Evolutionary conservation across 179 eudicot species (phyloP), one percentile per base, ranked within the genome.

Genomic region (Sideroxylon spinosum): DNA sequence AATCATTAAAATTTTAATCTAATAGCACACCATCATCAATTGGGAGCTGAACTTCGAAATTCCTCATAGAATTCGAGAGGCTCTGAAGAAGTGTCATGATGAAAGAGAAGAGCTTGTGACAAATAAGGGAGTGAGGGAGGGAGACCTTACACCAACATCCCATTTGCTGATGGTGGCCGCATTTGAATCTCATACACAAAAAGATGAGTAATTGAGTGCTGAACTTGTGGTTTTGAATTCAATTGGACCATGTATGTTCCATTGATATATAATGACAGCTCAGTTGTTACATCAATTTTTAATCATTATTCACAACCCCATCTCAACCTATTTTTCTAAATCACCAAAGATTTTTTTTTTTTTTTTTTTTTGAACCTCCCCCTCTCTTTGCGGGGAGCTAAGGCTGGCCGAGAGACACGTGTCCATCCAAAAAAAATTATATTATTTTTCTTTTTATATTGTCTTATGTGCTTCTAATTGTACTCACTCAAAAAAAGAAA

Each of bases 151-250:
- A 61, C 63, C 23, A 66, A n/a, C 19, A 37, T 14, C 49, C 44
- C 17, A 29, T 48, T 55, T 37, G 22, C 57, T 68, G 64, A 75
- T 59, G 84, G 79, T 78, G 62, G 48, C 44, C 62, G 80, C 81
- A 73, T 65, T 53, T 65, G 55, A 75, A 19, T 61, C 25, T 32
- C 44, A 37, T 37, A 68, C 46, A 62, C 8, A 7, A 72, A 25
- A 29, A 32, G 19, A 50, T 76, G 62, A 46, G 29, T 63, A 73
- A 48, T 26, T 80, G 53, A 85, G 85, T 85, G 87, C 71, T 44
- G 72, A 55, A 68, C 76, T 49, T 60, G 50, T 19, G 22, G 56
- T 29, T 78, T 59, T 78, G 23, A 71, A 76, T 55, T 67, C 32
- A 53, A 65, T 49, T 65, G 65, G 66, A 9, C 37, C 53, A 65